A percentile compares a stretch with the other conserved stretches of the same genome.
phyloP scores from a whole-genome alignment of 1,284 basidiomycete species.

The Heliocybe sulcata region DNA sequence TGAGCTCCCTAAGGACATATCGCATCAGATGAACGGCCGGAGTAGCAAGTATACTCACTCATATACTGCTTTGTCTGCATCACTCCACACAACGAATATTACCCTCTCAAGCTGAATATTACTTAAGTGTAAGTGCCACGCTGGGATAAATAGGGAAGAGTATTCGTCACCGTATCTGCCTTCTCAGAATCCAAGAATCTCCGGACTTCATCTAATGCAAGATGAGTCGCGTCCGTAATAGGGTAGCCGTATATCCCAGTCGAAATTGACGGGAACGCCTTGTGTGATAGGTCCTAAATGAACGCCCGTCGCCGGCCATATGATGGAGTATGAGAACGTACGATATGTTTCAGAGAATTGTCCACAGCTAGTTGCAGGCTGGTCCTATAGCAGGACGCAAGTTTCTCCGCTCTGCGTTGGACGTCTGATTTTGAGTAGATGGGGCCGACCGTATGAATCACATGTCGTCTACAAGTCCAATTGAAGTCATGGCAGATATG shows the following conservation, averaged over 20 bases:
- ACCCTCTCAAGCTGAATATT: constrained; percentile 54
- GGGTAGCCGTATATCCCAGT: constrained; percentile 81
- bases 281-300: constrained; percentile 1
- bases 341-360: constrained; percentile 59
- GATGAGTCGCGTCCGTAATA: constrained; percentile 58
- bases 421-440: constrained; percentile 46
- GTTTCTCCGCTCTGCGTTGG: constrained; percentile 41
- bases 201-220: constrained; percentile 58
- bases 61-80: constrained; percentile 57
- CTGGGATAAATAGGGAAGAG: constrained; percentile 1
- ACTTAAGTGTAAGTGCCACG: background rate
- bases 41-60: constrained; percentile 36
- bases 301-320: background rate
- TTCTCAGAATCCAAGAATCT: constrained; percentile 47
- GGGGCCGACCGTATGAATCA: constrained; percentile 92
- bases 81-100: constrained; percentile 68
- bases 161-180: constrained; percentile 35
- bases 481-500: background rate
- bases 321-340: constrained; percentile 21
- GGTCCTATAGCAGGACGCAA: constrained; percentile 69
- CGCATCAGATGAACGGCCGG: background rate
- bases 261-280: constrained; percentile 80
- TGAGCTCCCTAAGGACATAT: constrained; percentile 32
- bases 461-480: constrained; percentile 39
- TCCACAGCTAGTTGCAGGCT: constrained; percentile 60